Percentiles rank a stretch among this genome's conserved stretches.
phyloP scores from a whole-genome alignment of 2,329 filamentous ascomycete species.

The Colletotrichum sansevieriae region DNA sequence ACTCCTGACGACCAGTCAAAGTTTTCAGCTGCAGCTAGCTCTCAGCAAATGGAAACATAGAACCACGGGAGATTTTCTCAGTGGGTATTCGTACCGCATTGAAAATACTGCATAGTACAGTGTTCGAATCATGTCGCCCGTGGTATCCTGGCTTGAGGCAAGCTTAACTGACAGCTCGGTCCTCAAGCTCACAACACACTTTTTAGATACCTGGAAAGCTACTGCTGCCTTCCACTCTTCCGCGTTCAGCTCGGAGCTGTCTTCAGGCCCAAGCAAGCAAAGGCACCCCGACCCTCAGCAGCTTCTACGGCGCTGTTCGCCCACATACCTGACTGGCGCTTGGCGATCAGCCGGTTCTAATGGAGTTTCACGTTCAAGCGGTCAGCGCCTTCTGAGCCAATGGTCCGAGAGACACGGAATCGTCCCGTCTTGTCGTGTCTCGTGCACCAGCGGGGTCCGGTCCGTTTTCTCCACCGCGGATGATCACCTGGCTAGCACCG shows the following conservation, averaged over 20 bases:
- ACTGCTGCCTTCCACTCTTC: no score
- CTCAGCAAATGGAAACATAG: slow-evolving; percentile 16
- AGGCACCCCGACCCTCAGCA: slow-evolving; percentile 26
- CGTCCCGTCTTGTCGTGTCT: slow-evolving; percentile 37
- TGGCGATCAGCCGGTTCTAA: slow-evolving; percentile 31
- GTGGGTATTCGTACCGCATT: slow-evolving; percentile 21
- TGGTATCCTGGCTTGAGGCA: slow-evolving; percentile 28
- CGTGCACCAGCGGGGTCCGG: slow-evolving; percentile 35
- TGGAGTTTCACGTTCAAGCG: slow-evolving; percentile 41
- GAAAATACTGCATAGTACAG: slow-evolving; percentile 17
- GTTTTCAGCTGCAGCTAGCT: slow-evolving; percentile 27
- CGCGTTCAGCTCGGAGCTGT: not conserved
- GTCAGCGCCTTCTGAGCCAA: slow-evolving; percentile 39
- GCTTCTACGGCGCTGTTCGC: not conserved
- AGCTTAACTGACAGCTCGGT: slow-evolving; percentile 11
- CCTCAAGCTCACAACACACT: not conserved
- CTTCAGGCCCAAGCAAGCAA: not conserved
- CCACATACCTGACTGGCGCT: slow-evolving; percentile 30
- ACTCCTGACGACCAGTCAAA: slow-evolving; percentile 23
- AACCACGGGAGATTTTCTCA: slow-evolving; percentile 25
- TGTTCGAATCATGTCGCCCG: slow-evolving; percentile 34
- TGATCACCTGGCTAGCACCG: slow-evolving; percentile 42
- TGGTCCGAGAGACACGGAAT: slow-evolving; percentile 30
- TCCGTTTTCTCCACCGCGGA: slow-evolving; percentile 40
- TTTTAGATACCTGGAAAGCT: no score